phyloP scores from a whole-genome alignment of 345 rosid species.

The Eucalyptus cloeziana region DNA sequence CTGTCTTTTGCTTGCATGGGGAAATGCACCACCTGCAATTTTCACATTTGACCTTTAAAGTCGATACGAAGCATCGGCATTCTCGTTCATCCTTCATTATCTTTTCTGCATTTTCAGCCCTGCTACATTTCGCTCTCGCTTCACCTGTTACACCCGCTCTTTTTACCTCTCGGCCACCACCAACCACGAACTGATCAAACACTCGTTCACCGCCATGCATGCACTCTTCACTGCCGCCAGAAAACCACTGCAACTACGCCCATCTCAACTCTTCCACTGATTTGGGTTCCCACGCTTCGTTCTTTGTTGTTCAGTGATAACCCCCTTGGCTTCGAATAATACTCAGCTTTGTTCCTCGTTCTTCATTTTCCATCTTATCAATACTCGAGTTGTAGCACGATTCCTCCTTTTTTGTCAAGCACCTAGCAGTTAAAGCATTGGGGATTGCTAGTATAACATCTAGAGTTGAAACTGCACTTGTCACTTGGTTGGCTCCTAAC shows the following conservation, averaged over 20 bases:
- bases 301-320: not conserved
- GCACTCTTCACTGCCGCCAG: not conserved
- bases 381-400: not conserved
- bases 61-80: not conserved
- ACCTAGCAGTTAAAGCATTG: not conserved
- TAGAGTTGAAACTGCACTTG: not conserved
- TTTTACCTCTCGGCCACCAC: not conserved
- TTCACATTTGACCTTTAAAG: not conserved
- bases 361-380: not conserved
- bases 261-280: not conserved
- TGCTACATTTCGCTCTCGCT: not conserved
- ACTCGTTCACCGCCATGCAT: not conserved
- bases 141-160: not conserved
- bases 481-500: not conserved
- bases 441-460: not conserved
- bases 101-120: not conserved
- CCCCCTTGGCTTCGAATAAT: not conserved
- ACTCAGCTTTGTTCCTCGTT: not conserved
- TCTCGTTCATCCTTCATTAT: not conserved
- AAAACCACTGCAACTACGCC: not conserved
- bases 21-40: not conserved
- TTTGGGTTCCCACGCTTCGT: not conserved
- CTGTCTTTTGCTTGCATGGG: not conserved
- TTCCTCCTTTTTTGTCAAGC: not conserved
- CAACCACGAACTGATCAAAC: not conserved